These are phyloP conservation scores for Earliella scabrosa DNA, from an alignment of 1,284 basidiomycete species.

Conservation along the genomic window DNA sequence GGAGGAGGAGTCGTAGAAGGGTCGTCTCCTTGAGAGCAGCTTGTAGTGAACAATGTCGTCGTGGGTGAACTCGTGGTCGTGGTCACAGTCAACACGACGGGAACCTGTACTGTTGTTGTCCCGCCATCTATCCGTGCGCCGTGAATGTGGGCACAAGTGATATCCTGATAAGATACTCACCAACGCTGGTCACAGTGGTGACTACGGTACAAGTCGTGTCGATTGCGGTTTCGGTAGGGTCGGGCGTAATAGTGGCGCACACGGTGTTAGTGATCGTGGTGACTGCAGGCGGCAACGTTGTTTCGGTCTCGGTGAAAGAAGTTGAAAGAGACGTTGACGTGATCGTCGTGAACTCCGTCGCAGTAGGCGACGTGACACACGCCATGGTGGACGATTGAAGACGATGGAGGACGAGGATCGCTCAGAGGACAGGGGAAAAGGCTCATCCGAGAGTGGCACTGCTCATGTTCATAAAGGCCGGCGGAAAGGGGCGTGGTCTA, in stretches of 20 bases:
- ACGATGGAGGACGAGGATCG: background rate
- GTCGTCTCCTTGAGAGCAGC: constrained; percentile 19
- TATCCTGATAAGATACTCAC: no score
- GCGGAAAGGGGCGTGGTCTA: background rate
- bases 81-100: constrained; percentile 38
- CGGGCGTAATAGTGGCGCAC: background rate
- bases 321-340: constrained; percentile 5
- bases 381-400: constrained; percentile 10
- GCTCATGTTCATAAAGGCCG: background rate
- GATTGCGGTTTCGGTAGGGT: background rate
- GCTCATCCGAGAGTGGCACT: background rate
- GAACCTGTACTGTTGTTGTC: constrained; percentile 38
- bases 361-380: constrained; percentile 5
- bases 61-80: constrained; percentile 38
- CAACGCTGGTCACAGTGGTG: no score
- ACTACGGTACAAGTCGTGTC: no score
- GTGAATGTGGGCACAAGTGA: no score
- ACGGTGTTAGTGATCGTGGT: background rate
- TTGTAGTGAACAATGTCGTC: constrained; percentile 43
- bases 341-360: constrained; percentile 6
- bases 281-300: background rate
- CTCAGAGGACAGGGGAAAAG: background rate
- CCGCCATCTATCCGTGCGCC: constrained; percentile 28
- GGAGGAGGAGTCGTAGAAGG: constrained; percentile 1
- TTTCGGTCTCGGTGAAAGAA: constrained; percentile 6